Evolutionary conservation across 164 flowering plant genomes (phyloP).

Genomic region (Annona cherimola): DNA sequence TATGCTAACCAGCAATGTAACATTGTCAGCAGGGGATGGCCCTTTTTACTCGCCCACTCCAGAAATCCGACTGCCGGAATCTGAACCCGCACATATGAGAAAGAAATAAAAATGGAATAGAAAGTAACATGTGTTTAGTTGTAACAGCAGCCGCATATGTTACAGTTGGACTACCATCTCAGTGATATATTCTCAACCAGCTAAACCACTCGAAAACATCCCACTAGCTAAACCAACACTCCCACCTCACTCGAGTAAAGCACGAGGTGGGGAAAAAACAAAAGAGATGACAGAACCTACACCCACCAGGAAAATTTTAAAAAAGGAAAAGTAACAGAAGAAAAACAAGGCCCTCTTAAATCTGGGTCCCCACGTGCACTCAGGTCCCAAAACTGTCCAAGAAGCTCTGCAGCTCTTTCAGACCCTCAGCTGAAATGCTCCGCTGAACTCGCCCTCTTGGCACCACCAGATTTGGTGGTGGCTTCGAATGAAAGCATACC

Average conservation of each 20-base stretch:
- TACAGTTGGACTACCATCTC: slow-evolving; percentile 54
- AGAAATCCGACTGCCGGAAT: neutral
- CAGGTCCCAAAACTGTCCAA: slow-evolving; percentile 52
- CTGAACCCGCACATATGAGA: neutral
- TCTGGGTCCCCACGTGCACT: slow-evolving; percentile 5
- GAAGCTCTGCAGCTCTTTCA: slow-evolving; percentile 83
- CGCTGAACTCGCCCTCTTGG: slow-evolving; percentile 72
- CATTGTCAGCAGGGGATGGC: no score
- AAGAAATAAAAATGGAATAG: neutral
- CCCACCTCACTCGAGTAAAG: neutral
- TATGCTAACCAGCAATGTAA: no score
- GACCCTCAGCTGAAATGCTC: slow-evolving; percentile 87
- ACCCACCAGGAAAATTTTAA: neutral
- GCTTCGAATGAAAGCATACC: slow-evolving; percentile 69
- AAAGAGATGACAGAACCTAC: slow-evolving; percentile 2
- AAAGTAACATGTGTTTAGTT: neutral
- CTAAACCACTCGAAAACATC: slow-evolving; percentile 9
- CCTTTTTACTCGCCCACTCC: neutral
- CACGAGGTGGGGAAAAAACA: neutral
- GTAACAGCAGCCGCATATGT: slow-evolving; percentile 56
- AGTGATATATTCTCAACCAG: slow-evolving; percentile 11
- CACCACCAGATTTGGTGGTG: slow-evolving; percentile 73
- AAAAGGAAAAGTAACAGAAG: neutral
- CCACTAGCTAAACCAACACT: neutral
- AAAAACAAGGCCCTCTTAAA: neutral